Conservation (phyloP, 2,329 filamentous ascomycete genomes). For the Westerdykella aurantiaca region DNA sequence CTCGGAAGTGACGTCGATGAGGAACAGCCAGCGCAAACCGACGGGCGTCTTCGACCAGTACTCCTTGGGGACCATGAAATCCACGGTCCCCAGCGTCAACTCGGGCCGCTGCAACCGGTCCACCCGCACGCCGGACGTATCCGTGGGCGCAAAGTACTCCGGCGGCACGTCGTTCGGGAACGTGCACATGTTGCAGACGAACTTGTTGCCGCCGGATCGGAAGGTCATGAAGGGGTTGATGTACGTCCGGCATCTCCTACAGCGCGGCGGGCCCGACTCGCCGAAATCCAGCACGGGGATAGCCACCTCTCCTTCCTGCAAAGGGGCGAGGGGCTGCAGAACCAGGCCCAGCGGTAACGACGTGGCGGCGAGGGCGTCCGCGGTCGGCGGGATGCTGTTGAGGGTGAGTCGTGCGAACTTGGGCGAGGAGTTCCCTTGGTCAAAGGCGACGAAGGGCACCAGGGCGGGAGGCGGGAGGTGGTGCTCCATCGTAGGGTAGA, state of each 20-base stretch:
- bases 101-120: slow-evolving; percentile 87
- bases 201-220: slow-evolving; percentile 86
- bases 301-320: slow-evolving; percentile 77
- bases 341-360: slow-evolving; percentile 81
- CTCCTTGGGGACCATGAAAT: slow-evolving; percentile 95
- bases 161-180: slow-evolving; percentile 90
- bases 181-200: slow-evolving; percentile 96
- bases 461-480: slow-evolving; percentile 85
- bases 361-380: slow-evolving; percentile 73
- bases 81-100: slow-evolving; percentile 83
- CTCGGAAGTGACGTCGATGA: slow-evolving; percentile 91
- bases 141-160: slow-evolving; percentile 91
- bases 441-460: slow-evolving; percentile 84
- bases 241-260: slow-evolving; percentile 87
- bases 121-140: slow-evolving; percentile 76
- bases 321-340: slow-evolving; percentile 77
- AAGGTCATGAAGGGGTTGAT: slow-evolving; percentile 99
- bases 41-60: slow-evolving; percentile 96
- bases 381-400: slow-evolving; percentile 82
- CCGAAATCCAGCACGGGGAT: slow-evolving; percentile 95
- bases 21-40: slow-evolving; percentile 78
- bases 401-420: slow-evolving; percentile 88
- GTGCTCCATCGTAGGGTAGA: slow-evolving; percentile 93
- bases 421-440: slow-evolving; percentile 94
- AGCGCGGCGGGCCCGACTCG: slow-evolving; percentile 81